Evolutionary conservation across 345 rosid genomes (phyloP).

Genomic region (Hypericum androsaemum): DNA sequence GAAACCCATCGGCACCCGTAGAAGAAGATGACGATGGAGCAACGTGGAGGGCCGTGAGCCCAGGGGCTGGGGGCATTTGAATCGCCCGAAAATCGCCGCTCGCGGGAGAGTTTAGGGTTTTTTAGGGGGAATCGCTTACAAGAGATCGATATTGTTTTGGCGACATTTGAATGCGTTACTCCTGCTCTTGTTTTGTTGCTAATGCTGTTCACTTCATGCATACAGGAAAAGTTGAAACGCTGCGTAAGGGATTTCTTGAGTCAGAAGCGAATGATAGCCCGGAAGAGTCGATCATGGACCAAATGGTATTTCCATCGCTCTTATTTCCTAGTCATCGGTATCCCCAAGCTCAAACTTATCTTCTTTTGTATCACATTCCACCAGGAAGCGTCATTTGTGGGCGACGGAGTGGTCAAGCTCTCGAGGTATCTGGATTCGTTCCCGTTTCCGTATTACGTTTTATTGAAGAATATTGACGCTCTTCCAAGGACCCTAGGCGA

Average conservation of each 20-base stretch:
- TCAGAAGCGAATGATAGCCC: slow-evolving; percentile 65
- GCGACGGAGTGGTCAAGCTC: slow-evolving; percentile 31
- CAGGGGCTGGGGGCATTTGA: too few relatives aligned
- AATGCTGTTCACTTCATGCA: neutral
- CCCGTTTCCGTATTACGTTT: slow-evolving; percentile 82
- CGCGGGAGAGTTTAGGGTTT: too few relatives aligned
- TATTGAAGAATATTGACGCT: slow-evolving; percentile 68
- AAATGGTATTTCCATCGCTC: slow-evolving; percentile 24
- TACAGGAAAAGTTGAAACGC: slow-evolving; percentile 55
- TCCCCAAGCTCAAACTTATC: neutral
- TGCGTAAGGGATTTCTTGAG: slow-evolving; percentile 64
- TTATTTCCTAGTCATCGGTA: neutral
- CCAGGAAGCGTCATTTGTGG: slow-evolving; percentile 46
- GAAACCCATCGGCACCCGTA: too few relatives aligned
- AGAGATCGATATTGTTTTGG: too few relatives aligned
- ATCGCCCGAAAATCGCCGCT: too few relatives aligned
- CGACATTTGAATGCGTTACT: too few relatives aligned
- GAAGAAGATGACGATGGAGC: too few relatives aligned
- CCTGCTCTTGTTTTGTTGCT: neutral
- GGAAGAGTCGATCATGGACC: slow-evolving; percentile 58
- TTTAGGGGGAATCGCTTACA: too few relatives aligned
- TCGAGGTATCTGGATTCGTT: slow-evolving; percentile 69
- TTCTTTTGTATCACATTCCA: neutral
- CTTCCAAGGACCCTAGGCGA: slow-evolving; percentile 83
- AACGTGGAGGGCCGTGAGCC: too few relatives aligned